These are phyloP conservation scores for Fusarium bulbicola DNA, from an alignment of 2,329 filamentous ascomycete genomes.

Conservation along the genomic window DNA sequence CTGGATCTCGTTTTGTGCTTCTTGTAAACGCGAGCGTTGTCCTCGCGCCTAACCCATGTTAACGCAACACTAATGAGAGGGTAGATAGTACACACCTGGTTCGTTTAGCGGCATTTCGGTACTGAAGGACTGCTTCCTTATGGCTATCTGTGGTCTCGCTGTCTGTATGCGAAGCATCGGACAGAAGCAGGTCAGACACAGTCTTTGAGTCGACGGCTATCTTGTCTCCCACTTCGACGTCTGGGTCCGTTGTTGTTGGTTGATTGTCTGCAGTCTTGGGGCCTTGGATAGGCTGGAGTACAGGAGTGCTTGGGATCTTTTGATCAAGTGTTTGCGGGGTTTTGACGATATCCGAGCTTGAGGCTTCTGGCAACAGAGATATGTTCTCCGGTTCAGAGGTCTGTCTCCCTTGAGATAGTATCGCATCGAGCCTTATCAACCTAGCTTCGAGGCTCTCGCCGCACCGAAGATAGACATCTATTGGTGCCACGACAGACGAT, in stretches of 20 bases:
- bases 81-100: no score
- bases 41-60: not conserved
- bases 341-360: slow-evolving; percentile 16
- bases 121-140: no score
- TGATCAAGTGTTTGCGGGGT: not conserved
- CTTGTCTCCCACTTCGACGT: not conserved
- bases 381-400: not conserved
- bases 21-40: not conserved
- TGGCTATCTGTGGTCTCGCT: no score
- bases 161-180: not conserved
- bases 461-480: slow-evolving; percentile 27
- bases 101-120: no score
- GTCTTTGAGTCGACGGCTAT: not conserved
- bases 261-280: not conserved
- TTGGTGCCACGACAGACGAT: not conserved
- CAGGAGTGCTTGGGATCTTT: not conserved
- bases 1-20: no score
- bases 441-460: slow-evolving; percentile 24
- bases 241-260: not conserved
- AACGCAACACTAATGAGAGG: not conserved
- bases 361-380: not conserved
- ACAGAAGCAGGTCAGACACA: slow-evolving; percentile 13
- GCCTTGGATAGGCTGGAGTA: not conserved
- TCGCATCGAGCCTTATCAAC: not conserved
- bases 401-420: not conserved